Evolutionary conservation across 2,329 filamentous ascomycete genomes (phyloP).

Genomic region (Stenocarpella maydis): DNA sequence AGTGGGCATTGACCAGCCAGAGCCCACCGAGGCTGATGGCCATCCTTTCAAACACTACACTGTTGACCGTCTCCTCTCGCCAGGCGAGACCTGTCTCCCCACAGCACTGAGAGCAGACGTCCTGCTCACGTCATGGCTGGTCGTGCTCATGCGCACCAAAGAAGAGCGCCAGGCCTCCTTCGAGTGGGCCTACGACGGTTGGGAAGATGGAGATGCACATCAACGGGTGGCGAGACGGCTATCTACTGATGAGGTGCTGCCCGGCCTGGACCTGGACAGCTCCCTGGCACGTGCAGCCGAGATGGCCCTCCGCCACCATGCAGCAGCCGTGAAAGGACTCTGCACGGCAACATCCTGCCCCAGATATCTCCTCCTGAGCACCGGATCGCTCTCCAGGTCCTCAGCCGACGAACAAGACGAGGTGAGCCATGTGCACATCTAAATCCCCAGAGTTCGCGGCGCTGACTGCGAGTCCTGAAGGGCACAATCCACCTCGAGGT

Average conservation of each 20-base stretch:
- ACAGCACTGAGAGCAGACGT: conserved; percentile 51
- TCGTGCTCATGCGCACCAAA: conserved; percentile 51
- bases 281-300: conserved; percentile 41
- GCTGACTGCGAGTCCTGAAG: conserved; percentile 38
- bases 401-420: conserved; percentile 38
- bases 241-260: conserved; percentile 45
- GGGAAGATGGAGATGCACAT: conserved; percentile 33
- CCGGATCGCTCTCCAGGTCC: conserved; percentile 27
- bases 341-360: not conserved
- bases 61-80: conserved; percentile 40
- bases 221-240: conserved; percentile 38
- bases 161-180: conserved; percentile 49
- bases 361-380: conserved; percentile 37
- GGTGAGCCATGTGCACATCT: conserved; percentile 36
- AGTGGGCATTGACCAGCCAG: conserved; percentile 26
- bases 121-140: conserved; percentile 53
- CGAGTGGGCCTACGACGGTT: conserved; percentile 49
- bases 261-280: conserved; percentile 42
- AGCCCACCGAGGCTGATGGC: conserved; percentile 2
- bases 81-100: conserved; percentile 39
- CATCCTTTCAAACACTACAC: conserved; percentile 41
- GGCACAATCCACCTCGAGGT: conserved; percentile 45
- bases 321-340: not conserved
- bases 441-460: not conserved
- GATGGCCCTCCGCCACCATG: conserved; percentile 42